These are phyloP conservation scores for Aspergillus texensis DNA, from an alignment of 2,329 filamentous ascomycete species.

Conservation along the genomic window DNA sequence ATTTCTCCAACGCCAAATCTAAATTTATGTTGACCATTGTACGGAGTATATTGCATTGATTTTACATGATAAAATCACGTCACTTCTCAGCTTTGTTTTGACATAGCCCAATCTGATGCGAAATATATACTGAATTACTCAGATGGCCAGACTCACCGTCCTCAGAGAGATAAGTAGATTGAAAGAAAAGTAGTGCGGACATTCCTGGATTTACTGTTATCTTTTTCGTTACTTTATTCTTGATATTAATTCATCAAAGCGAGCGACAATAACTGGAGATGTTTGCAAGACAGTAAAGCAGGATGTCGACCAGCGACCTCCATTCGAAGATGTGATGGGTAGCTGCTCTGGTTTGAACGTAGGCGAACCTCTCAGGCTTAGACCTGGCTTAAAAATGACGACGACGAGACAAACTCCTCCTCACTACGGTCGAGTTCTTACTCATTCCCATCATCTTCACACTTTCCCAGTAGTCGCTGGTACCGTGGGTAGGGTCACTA, in stretches of 20 bases:
- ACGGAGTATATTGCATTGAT: not conserved
- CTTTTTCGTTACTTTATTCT: not conserved
- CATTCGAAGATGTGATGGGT: not conserved
- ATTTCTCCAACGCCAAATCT: not conserved
- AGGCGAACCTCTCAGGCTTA: no score
- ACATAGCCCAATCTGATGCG: not conserved
- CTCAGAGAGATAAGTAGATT: not conserved
- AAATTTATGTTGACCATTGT: not conserved
- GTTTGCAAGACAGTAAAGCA: not conserved
- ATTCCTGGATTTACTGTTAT: not conserved
- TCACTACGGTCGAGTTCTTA: not conserved
- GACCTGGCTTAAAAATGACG: not conserved
- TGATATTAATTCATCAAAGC: not conserved
- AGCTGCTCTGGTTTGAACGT: not conserved
- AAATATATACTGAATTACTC: not conserved
- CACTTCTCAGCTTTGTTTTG: not conserved
- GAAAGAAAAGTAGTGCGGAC: not conserved
- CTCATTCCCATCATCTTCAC: constrained; percentile 18
- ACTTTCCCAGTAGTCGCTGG: constrained; percentile 20
- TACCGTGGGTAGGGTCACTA: constrained; percentile 18
- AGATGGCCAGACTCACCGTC: not conserved
- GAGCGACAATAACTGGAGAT: not conserved
- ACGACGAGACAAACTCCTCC: not conserved
- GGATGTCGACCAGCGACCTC: not conserved
- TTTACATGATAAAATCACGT: not conserved